Evolutionary conservation across 2,329 filamentous ascomycete species (phyloP).

Genomic region (Ophiostoma triangulosporum): DNA sequence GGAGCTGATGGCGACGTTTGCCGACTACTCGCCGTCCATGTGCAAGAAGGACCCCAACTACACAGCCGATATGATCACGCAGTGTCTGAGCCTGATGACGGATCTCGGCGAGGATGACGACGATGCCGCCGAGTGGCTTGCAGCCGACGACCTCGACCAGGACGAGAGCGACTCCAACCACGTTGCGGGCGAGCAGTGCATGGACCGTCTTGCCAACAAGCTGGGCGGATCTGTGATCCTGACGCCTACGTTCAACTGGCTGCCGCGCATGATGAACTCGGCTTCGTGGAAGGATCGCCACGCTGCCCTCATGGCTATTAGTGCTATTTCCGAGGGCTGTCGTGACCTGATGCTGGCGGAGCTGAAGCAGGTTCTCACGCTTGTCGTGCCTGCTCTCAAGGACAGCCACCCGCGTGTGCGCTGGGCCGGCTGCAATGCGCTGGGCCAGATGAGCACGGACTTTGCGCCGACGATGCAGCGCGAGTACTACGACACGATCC

Average conservation of each 20-base stretch:
- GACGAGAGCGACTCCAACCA: slow-evolving; percentile 97
- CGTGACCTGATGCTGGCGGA: slow-evolving; percentile 92
- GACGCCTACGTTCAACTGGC: slow-evolving; percentile 89
- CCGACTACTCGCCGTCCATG: slow-evolving; percentile 85
- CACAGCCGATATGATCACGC: slow-evolving; percentile 93
- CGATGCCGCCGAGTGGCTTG: slow-evolving; percentile 85
- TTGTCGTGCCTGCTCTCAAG: slow-evolving; percentile 83
- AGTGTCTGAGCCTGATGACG: slow-evolving; percentile 95
- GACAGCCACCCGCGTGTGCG: slow-evolving; percentile 88
- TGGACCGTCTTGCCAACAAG: slow-evolving; percentile 96
- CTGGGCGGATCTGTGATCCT: slow-evolving; percentile 88
- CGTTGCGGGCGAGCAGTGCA: slow-evolving; percentile 93
- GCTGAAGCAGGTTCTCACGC: slow-evolving; percentile 80
- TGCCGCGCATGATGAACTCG: slow-evolving; percentile 94
- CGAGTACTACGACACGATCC: slow-evolving; percentile 77
- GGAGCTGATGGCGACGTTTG: slow-evolving; percentile 95
- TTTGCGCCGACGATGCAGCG: slow-evolving; percentile 97
- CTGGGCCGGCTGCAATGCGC: slow-evolving; percentile 93
- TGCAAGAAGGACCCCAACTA: slow-evolving; percentile 90
- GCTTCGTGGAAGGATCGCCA: slow-evolving; percentile 90
- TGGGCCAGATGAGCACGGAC: slow-evolving; percentile 99
- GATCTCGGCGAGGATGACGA: slow-evolving; percentile 92
- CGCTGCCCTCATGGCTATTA: slow-evolving; percentile 96
- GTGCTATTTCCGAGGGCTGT: slow-evolving; percentile 94
- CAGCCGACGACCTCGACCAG: slow-evolving; percentile 83